A percentile compares a stretch with the other conserved stretches of the same genome.
Evolutionary conservation across 2,329 filamentous ascomycete genomes (phyloP).

Genomic region (Graphilbum fragrans): DNA sequence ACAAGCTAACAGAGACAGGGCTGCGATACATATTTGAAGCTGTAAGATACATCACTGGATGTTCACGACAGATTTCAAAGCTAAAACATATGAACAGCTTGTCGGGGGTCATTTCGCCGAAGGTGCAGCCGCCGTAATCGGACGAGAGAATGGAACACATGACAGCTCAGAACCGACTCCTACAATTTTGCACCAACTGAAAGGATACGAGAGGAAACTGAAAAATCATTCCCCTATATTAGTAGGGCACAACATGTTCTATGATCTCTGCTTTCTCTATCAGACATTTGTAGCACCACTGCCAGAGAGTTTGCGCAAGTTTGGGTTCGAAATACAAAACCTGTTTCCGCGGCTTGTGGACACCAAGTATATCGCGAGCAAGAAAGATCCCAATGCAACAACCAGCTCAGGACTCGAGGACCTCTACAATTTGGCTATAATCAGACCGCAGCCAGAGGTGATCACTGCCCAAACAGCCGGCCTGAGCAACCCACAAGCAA

Average conservation of each 20-base stretch:
- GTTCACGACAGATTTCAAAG: neutral
- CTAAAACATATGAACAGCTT: conserved; percentile 7
- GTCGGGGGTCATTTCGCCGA: conserved; percentile 16
- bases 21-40: conserved; percentile 20
- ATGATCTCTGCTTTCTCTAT: conserved; percentile 52
- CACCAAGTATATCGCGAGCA: conserved; percentile 60
- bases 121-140: conserved; percentile 1
- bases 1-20: neutral
- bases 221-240: conserved; percentile 25
- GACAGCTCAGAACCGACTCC: too few species aligned
- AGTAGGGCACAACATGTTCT: conserved; percentile 54
- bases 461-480: neutral
- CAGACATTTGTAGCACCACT: conserved; percentile 46
- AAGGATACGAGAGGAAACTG: conserved; percentile 16
- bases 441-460: conserved; percentile 1
- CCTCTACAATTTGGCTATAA: conserved; percentile 1
- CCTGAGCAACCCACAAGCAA: conserved; percentile 7
- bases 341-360: conserved; percentile 41
- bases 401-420: conserved; percentile 6
- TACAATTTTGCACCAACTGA: conserved; percentile 4
- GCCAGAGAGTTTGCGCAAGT: conserved; percentile 40
- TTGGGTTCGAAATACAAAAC: conserved; percentile 33
- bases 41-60: conserved; percentile 1
- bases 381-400: conserved; percentile 15
- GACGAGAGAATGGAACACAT: neutral